Evolutionary conservation across 257 asterid genomes (phyloP).

Genomic region (Nicotiana benthamiana): DNA sequence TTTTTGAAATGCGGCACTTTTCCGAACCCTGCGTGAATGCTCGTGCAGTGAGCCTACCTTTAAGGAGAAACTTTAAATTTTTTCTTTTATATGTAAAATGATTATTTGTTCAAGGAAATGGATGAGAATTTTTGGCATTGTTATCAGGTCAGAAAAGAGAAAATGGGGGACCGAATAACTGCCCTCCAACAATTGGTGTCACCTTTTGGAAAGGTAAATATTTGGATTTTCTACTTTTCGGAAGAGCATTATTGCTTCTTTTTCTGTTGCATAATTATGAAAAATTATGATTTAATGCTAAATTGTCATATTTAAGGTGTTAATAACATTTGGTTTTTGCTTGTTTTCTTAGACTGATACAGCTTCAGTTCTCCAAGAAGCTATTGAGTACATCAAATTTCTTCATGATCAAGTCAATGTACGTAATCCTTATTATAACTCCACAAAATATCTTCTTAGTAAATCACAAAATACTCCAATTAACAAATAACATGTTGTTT

Average conservation of each 20-base stretch:
- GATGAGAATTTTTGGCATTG: constrained; percentile 24
- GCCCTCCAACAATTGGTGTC: constrained; percentile 96
- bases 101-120: constrained; percentile 18
- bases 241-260: not conserved
- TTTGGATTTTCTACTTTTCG: constrained; percentile 9
- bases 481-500: not conserved
- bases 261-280: not conserved
- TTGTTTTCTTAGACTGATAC: constrained; percentile 50
- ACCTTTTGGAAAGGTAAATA: constrained; percentile 88
- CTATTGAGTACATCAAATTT: constrained; percentile 18
- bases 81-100: constrained; percentile 13
- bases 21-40: too few relatives aligned
- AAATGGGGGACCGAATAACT: constrained; percentile 86
- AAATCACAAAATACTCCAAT: not conserved
- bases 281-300: not conserved
- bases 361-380: constrained; percentile 22
- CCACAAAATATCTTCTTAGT: not conserved
- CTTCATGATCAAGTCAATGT: constrained; percentile 20
- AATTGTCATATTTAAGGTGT: not conserved
- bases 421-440: not conserved
- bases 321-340: not conserved
- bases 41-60: not conserved
- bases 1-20: fast-evolving
- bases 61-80: constrained; percentile 34
- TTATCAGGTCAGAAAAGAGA: constrained; percentile 83